Conservation (phyloP, 495 filamentous ascomycete genomes). For the Penicillium canescens region DNA sequence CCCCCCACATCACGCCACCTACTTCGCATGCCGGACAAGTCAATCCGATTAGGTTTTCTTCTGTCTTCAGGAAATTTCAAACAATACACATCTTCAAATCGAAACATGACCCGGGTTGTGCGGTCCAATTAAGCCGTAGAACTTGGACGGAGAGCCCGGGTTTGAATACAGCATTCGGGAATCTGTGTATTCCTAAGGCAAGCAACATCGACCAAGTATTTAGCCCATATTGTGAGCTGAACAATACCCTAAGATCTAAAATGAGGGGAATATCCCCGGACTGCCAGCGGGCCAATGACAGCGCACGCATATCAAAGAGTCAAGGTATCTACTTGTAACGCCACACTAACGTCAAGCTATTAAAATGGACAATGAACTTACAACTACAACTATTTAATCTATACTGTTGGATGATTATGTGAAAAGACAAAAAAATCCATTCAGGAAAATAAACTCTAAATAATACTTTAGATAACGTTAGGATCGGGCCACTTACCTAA, state of each 20-base stretch:
- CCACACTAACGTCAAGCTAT: background rate
- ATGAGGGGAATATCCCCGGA: conserved; percentile 5
- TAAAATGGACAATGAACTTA: background rate
- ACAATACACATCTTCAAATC: conserved; percentile 5
- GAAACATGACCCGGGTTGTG: background rate
- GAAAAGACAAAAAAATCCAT: too few relatives aligned
- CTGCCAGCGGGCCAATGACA: conserved; percentile 3
- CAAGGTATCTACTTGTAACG: background rate
- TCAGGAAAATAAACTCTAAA: too few relatives aligned
- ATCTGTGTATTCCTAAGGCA: background rate
- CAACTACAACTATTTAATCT: background rate
- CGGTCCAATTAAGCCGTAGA: background rate
- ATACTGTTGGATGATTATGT: too few relatives aligned
- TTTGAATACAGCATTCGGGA: too few relatives aligned
- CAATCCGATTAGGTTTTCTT: conserved; percentile 22
- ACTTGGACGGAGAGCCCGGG: too few relatives aligned
- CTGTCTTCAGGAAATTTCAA: conserved; percentile 10
- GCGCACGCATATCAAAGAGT: conserved; percentile 3
- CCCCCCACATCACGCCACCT: conserved; percentile 37
- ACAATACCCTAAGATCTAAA: background rate
- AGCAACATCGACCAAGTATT: too few relatives aligned
- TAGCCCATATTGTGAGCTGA: background rate
- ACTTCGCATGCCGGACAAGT: conserved; percentile 37
- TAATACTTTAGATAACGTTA: too few relatives aligned
- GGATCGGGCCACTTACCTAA: too few relatives aligned